These are phyloP conservation scores for Linum tenue DNA, from an alignment of 345 rosid genomes.

Conservation along the genomic window DNA sequence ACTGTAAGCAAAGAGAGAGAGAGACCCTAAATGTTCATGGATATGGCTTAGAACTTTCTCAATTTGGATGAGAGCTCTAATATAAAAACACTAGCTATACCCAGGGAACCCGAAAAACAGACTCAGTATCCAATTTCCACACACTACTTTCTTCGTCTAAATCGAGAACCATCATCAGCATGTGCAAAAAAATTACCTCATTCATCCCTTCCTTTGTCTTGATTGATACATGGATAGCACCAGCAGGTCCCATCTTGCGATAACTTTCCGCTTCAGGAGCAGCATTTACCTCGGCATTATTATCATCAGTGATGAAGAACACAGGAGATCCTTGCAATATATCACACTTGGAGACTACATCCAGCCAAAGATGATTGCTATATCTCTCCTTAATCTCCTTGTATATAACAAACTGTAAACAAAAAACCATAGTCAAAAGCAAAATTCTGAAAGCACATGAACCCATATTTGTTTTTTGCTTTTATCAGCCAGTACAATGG, in stretches of 20 bases:
- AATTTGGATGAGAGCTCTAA: not conserved
- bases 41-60: not conserved
- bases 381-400: slow-evolving; percentile 73
- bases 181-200: slow-evolving; percentile 34
- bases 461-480: not conserved
- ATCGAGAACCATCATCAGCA: not conserved
- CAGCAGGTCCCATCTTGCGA: slow-evolving; percentile 55
- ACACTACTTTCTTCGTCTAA: not conserved
- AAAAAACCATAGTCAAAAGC: not conserved
- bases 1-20: not conserved
- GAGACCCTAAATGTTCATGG: not conserved
- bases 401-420: slow-evolving; percentile 62
- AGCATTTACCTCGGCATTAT: slow-evolving; percentile 32
- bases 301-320: slow-evolving; percentile 48
- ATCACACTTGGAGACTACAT: slow-evolving; percentile 85
- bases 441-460: no score
- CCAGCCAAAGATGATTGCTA: slow-evolving; percentile 63
- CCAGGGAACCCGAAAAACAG: not conserved
- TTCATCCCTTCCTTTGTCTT: slow-evolving; percentile 53
- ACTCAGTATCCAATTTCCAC: not conserved
- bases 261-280: slow-evolving; percentile 47
- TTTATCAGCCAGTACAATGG: not conserved
- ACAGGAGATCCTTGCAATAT: slow-evolving; percentile 50
- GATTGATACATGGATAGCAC: slow-evolving; percentile 61
- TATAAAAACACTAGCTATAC: not conserved